Evolutionary conservation across 1,284 basidiomycete species (phyloP).

Genomic region (Apiotrichum veenhuisii): DNA sequence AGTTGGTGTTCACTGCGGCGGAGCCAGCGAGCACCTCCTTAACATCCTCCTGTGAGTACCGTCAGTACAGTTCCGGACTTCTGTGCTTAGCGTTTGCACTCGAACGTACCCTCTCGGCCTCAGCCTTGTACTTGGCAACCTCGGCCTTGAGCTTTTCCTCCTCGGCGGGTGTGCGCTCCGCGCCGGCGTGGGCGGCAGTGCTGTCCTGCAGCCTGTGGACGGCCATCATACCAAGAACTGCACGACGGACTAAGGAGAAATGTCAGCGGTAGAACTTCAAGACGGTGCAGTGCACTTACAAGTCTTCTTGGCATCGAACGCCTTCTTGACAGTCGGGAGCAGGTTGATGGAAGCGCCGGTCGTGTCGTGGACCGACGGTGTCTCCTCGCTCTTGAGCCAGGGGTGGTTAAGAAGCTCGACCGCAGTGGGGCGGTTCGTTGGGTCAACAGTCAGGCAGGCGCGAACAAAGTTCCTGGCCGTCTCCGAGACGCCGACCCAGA

Average conservation of each 20-base stretch:
- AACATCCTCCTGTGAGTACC: slow-evolving; percentile 32
- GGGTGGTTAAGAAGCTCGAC: slow-evolving; percentile 65
- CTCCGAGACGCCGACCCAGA: slow-evolving; percentile 78
- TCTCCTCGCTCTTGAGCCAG: slow-evolving; percentile 60
- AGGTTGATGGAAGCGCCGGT: slow-evolving; percentile 70
- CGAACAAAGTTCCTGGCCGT: slow-evolving; percentile 77
- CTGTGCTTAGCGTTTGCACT: neutral
- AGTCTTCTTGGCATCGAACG: slow-evolving; percentile 79
- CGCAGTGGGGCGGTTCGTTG: slow-evolving; percentile 69
- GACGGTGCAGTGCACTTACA: slow-evolving; percentile 56
- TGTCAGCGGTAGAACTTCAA: neutral
- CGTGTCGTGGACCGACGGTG: slow-evolving; percentile 56
- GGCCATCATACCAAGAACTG: slow-evolving; percentile 77
- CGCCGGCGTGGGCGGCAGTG: slow-evolving; percentile 49
- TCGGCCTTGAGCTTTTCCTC: slow-evolving; percentile 59
- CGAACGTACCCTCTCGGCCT: slow-evolving; percentile 63
- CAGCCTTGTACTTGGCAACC: slow-evolving; percentile 69
- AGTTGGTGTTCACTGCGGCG: neutral
- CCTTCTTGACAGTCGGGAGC: slow-evolving; percentile 80
- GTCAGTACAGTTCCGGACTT: neutral
- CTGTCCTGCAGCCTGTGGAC: slow-evolving; percentile 65
- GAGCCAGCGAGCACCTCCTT: slow-evolving; percentile 22
- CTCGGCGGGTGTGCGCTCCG: slow-evolving; percentile 53
- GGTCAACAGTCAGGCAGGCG: slow-evolving; percentile 78
- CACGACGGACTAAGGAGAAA: slow-evolving; percentile 68